phyloP scores from a whole-genome alignment of 1,284 basidiomycete genomes.

The Apiotrichum sp. region DNA sequence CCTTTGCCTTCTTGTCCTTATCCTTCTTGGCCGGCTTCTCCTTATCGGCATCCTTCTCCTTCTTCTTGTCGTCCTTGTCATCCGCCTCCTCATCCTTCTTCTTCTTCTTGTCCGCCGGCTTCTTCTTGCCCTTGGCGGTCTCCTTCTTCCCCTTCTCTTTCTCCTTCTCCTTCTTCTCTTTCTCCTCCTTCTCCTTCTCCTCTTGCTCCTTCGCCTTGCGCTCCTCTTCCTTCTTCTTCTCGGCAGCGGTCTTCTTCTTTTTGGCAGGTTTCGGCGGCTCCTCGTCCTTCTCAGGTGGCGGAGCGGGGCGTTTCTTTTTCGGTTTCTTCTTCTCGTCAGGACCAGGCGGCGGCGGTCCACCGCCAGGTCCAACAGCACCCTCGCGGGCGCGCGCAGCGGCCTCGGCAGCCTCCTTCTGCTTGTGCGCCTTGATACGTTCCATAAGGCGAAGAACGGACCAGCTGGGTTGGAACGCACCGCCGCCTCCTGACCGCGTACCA shows the following conservation, averaged over 20 bases:
- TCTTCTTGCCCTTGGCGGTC: background rate
- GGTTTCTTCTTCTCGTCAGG: slow-evolving; percentile 9
- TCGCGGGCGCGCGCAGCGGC: slow-evolving; percentile 8
- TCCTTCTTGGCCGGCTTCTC: background rate
- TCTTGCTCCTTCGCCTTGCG: background rate
- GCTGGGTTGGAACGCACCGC: slow-evolving; percentile 32
- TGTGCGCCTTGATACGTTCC: slow-evolving; percentile 23
- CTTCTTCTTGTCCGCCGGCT: slow-evolving; percentile 1
- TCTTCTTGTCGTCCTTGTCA: background rate
- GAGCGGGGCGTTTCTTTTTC: slow-evolving; percentile 7
- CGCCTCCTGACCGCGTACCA: slow-evolving; percentile 16
- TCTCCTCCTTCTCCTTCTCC: background rate
- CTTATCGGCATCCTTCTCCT: background rate
- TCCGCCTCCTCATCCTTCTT: background rate
- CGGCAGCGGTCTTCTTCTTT: slow-evolving; percentile 6
- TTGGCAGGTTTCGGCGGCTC: slow-evolving; percentile 9
- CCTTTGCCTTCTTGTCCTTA: background rate
- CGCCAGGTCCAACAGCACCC: background rate
- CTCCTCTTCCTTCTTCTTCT: slow-evolving; percentile 3
- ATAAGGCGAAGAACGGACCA: slow-evolving; percentile 35
- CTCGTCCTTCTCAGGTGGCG: slow-evolving; percentile 1
- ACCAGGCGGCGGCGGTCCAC: background rate
- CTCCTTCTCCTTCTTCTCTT: background rate
- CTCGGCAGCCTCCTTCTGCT: slow-evolving; percentile 14
- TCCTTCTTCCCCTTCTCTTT: background rate